Conservation (phyloP, 768 basidiomycete genomes). For the Suillus brevipes region DNA sequence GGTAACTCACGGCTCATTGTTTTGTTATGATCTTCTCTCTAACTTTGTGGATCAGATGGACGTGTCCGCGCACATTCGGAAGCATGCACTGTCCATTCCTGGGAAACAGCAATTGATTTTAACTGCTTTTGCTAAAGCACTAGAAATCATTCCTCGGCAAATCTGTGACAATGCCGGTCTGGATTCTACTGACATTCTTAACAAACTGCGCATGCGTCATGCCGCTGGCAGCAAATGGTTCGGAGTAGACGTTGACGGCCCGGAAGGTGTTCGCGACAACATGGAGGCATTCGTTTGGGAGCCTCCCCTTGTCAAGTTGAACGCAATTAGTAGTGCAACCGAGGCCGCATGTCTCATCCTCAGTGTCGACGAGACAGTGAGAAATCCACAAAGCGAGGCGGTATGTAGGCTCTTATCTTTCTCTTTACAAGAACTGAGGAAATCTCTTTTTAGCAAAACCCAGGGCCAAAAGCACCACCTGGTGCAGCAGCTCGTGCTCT, state of each 20-base stretch:
- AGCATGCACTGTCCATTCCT: conserved; percentile 87
- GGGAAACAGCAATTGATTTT: conserved; percentile 95
- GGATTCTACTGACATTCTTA: conserved; percentile 95
- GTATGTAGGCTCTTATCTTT: conserved; percentile 46
- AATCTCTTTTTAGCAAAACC: conserved; percentile 51
- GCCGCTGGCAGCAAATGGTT: conserved; percentile 86
- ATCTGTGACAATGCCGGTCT: conserved; percentile 98
- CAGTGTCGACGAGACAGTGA: conserved; percentile 96
- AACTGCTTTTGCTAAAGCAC: conserved; percentile 92
- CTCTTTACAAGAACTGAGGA: conserved; percentile 17
- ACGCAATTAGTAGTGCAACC: conserved; percentile 92
- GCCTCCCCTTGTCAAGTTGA: conserved; percentile 91
- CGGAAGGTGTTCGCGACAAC: conserved; percentile 89
- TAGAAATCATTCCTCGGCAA: conserved; percentile 97
- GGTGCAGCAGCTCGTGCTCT: conserved; percentile 86
- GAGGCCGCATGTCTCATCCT: conserved; percentile 96
- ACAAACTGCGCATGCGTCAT: conserved; percentile 96
- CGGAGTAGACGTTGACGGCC: conserved; percentile 92
- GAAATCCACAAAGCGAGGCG: conserved; percentile 91
- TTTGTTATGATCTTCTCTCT: conserved; percentile 4
- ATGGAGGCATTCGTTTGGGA: conserved; percentile 99
- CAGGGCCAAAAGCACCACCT: conserved; percentile 90
- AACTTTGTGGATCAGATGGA: conserved; percentile 75
- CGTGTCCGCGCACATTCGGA: conserved; percentile 89
- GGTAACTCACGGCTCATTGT: conserved; percentile 43